Base-by-base conservation (phyloP, 805 yeast species). In the Metschnikowia santaceciliae region DNA sequence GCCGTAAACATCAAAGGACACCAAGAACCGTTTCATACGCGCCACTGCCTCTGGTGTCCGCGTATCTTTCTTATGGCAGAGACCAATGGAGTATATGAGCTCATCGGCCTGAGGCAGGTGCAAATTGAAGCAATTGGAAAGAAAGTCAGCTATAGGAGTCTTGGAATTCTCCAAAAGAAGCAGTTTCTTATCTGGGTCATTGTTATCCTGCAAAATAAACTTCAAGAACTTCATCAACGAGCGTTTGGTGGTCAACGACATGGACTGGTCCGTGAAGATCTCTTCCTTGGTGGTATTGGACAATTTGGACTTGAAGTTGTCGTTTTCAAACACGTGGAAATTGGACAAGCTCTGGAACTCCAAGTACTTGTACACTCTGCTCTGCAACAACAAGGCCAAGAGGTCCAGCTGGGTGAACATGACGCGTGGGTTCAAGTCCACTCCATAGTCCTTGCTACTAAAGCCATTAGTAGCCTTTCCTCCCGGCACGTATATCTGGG, bases 251-350 rank as follows among this genome's bases (percentile, higher is more conserved):
- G 80, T 69, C 48, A 91, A 72, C 11, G 88, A 75, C 55, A 94
- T 72, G 4, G 87, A 76, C 67, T 90, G 94, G 69, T 90, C 91
- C 19, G 96, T 88, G 73, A 92, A 92, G 42, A 92, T 91, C 61
- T 90, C 97, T 68, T 92, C 95, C 65, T 90, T 92, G 30, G 96
- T 81, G 35, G 76, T 68, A 54, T 86, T 86, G 32, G 90, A 79
- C 63, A 91, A 80, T 66, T 89, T 89, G 52, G 69, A 66, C 58
- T 87, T 96, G 71, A 94, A 92, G 47, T 83, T 77, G 67, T 92
- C 97, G 64, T 89, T 86, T 68, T 91, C 97, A 69, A 80, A 94
- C n/a, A 96, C 88, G 67, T 94, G 98, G 72, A 92, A 91, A 56
- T 84, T 86, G 42, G 89, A 81, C 56, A 92, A 72, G 22, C 96